A percentile compares a stretch with the other conserved stretches of the same genome.
Evolutionary conservation across 441 rosid genomes (phyloP).

Genomic region (Breynia disticha): DNA sequence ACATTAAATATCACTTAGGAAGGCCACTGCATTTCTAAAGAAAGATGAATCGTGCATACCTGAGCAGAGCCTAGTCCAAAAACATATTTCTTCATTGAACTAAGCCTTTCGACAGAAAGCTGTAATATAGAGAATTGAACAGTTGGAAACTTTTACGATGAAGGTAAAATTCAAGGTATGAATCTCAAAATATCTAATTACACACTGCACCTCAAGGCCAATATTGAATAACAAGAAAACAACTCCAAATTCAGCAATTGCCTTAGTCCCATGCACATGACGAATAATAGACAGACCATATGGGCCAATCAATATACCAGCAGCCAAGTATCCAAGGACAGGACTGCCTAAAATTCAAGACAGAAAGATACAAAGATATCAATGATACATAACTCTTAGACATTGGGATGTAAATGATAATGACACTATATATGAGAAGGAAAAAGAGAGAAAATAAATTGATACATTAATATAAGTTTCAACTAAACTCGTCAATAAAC

Average conservation of each 20-base stretch:
- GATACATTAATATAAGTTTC: background rate
- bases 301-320: conserved; percentile 98
- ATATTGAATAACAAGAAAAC: conserved; percentile 95
- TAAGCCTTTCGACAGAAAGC: conserved; percentile 98
- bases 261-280: conserved; percentile 94
- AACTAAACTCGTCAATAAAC: too few relatives aligned
- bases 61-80: conserved; percentile 95
- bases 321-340: conserved; percentile 97
- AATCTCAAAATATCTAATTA: conserved; percentile 7
- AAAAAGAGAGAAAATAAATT: too few relatives aligned
- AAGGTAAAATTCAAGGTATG: conserved; percentile 16
- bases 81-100: conserved; percentile 99
- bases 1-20: conserved; percentile 5
- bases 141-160: conserved; percentile 15
- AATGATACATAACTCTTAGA: background rate
- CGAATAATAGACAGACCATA: conserved; percentile 94
- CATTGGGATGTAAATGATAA: background rate
- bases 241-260: conserved; percentile 98
- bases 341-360: conserved; percentile 78
- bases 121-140: conserved; percentile 27
- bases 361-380: conserved; percentile 14
- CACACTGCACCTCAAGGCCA: conserved; percentile 84
- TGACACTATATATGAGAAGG: background rate
- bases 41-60: conserved; percentile 31
- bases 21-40: background rate